Base-by-base conservation (phyloP, 2,329 filamentous ascomycete genomes). In the Fusarium subglutinans region DNA sequence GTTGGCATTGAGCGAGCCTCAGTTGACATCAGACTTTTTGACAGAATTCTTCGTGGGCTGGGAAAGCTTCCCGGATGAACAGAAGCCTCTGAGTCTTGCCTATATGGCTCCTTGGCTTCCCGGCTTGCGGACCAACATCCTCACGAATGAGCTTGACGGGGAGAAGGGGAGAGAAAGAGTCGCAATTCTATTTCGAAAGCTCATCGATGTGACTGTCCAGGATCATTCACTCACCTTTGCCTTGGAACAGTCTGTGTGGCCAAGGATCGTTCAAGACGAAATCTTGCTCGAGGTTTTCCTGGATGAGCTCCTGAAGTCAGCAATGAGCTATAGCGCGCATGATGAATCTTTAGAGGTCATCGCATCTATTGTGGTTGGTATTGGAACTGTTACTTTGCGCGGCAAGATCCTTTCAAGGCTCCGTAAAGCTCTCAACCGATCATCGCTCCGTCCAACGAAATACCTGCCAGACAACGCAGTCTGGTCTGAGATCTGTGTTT, bases 1-100 rank as follows among this genome's bases (percentile, higher is more conserved):
- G 69, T 83, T 93, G 22, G 90, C 91, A 14, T 81, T 84, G 37
- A 87, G 90, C 26, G 91, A 93, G 76, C 90, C 91, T 28, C 90
- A 92, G 74, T 84, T 93, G 13, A 93, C 91, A 2, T 88, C 87
- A 13, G 91, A 93, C 76, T 93, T 93, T 76, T 78, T 93, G 44
- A 92, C 91, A n/a, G 91, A 93, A 76, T 93, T 93, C 78, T 93
- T 93, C 66, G 90, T 92, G 30, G 90, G 91, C 24, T 93, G 91
- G 91, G 90, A 92, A 73, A 92, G 90, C 76, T 91, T 92, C 75
- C 87, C 89, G 3, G 88, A 91, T 40, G 89, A 92, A 63, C 91
- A 93, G 77, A 90, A 91, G 73, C 89, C 90, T 2, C 79, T 93
- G 30, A 91, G 90, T 73, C 84, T 93, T 37, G 88, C 90, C 11